phyloP scores from a whole-genome alignment of 2,329 filamentous ascomycete species.

The Calonectria henricotiae region DNA sequence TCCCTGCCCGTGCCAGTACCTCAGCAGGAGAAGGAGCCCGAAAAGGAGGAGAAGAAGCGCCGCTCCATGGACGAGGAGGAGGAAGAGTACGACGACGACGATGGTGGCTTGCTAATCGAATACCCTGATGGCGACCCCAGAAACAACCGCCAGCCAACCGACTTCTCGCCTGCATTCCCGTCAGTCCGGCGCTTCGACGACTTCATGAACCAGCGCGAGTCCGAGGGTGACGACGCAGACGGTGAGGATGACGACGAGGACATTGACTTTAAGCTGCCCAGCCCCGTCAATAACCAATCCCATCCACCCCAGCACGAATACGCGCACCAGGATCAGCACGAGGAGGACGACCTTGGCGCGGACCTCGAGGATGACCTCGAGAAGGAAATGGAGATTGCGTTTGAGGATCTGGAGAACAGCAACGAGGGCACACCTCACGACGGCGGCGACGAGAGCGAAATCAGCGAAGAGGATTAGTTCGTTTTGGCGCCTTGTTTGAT shows the following conservation, averaged over 20 bases:
- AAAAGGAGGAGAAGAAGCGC: slow-evolving; percentile 50
- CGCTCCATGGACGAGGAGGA: slow-evolving; percentile 65
- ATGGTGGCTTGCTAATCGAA: slow-evolving; percentile 73
- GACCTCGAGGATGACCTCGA: slow-evolving; percentile 63
- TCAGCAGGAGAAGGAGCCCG: slow-evolving; percentile 36
- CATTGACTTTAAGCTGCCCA: slow-evolving; percentile 69
- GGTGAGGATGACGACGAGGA: slow-evolving; percentile 67
- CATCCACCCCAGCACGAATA: slow-evolving; percentile 50
- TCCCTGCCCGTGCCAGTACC: slow-evolving; percentile 57
- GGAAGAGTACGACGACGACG: slow-evolving; percentile 72
- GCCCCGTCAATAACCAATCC: slow-evolving; percentile 65
- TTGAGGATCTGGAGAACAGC: slow-evolving; percentile 70
- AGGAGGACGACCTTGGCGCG: slow-evolving; percentile 54
- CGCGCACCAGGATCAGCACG: slow-evolving; percentile 52
- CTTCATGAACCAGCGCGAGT: slow-evolving; percentile 66
- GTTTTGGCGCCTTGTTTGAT: neutral
- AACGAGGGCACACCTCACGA: slow-evolving; percentile 65
- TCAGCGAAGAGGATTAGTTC: slow-evolving; percentile 76
- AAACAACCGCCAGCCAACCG: slow-evolving; percentile 53
- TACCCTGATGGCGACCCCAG: slow-evolving; percentile 69
- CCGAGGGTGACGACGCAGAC: slow-evolving; percentile 65
- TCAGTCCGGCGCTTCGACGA: slow-evolving; percentile 69
- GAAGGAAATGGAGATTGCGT: slow-evolving; percentile 69
- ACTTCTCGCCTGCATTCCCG: slow-evolving; percentile 69
- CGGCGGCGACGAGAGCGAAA: slow-evolving; percentile 73